Evolutionary conservation across 208 protist species (phyloP).

Genomic region (Angomonas ambiguus): DNA sequence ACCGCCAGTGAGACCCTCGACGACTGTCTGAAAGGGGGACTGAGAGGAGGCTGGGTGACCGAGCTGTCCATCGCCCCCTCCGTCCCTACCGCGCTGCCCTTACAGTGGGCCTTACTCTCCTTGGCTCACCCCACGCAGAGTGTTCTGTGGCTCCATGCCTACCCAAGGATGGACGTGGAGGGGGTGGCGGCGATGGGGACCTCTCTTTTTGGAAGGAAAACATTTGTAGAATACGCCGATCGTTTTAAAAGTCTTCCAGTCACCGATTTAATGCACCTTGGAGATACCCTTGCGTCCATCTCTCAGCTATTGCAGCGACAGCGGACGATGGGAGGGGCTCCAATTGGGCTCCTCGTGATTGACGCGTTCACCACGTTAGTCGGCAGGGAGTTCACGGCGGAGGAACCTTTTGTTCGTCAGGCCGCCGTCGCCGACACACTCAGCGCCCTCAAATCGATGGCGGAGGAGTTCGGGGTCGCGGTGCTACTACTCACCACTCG

Average conservation of each 20-base stretch:
- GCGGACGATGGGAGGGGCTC: conserved; percentile 5
- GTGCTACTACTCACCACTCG: conserved; percentile 48
- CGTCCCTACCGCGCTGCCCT: neutral
- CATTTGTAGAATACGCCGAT: neutral
- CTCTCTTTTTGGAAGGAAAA: neutral
- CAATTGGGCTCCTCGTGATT: conserved; percentile 44
- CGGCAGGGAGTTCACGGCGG: conserved; percentile 30
- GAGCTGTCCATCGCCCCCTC: neutral
- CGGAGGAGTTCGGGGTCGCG: conserved; percentile 25
- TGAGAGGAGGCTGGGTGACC: conserved; percentile 13
- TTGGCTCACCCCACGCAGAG: conserved; percentile 38
- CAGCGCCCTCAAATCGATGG: conserved; percentile 48
- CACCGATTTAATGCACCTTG: neutral
- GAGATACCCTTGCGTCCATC: neutral
- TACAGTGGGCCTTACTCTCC: conserved; percentile 22
- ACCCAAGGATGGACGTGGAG: neutral
- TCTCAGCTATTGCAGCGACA: conserved; percentile 7
- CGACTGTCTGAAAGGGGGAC: conserved; percentile 4
- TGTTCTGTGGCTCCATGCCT: conserved; percentile 61
- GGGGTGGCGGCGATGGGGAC: neutral
- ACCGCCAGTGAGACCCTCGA: conserved; percentile 2
- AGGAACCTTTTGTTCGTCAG: conserved; percentile 39
- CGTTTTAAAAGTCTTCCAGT: neutral
- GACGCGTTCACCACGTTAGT: conserved; percentile 51
- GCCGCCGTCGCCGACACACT: conserved; percentile 32